A percentile compares a stretch with the other conserved stretches of the same genome.
Evolutionary conservation across 306 rosid genomes (phyloP).

Genomic region (Rosa chinensis): DNA sequence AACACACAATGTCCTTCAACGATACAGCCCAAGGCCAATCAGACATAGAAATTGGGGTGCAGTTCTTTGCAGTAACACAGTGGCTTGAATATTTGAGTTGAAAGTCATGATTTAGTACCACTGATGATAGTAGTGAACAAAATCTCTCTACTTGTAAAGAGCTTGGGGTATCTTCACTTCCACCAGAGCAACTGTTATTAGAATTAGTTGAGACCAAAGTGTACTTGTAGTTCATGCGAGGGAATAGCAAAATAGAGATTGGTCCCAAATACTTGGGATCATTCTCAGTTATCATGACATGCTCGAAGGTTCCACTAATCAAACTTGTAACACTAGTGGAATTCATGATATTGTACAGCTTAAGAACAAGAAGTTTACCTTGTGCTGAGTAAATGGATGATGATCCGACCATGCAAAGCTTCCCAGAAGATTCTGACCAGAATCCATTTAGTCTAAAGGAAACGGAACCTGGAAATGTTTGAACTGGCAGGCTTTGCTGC

Average conservation of each 20-base stretch:
- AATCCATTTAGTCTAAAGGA: slow-evolving; percentile 44
- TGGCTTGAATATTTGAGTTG: slow-evolving; percentile 39
- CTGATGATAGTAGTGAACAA: slow-evolving; percentile 22
- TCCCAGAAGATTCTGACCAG: slow-evolving; percentile 47
- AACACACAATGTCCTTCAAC: slow-evolving; percentile 34
- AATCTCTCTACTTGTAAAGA: slow-evolving; percentile 13
- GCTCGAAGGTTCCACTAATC: slow-evolving; percentile 50
- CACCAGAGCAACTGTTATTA: slow-evolving; percentile 2
- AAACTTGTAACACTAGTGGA: slow-evolving; percentile 35
- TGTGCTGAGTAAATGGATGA: slow-evolving; percentile 5
- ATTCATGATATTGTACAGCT: slow-evolving; percentile 34
- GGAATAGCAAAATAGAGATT: slow-evolving; percentile 42
- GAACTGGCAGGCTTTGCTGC: neutral
- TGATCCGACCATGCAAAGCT: slow-evolving; percentile 39
- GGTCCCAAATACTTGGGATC: slow-evolving; percentile 30
- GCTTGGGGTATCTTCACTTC: slow-evolving; percentile 13
- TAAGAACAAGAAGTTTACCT: slow-evolving; percentile 38
- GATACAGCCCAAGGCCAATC: slow-evolving; percentile 36
- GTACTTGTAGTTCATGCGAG: slow-evolving; percentile 33
- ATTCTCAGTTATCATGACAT: slow-evolving; percentile 30
- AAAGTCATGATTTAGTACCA: slow-evolving; percentile 12
- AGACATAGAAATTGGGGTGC: slow-evolving; percentile 31
- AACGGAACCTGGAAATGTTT: slow-evolving; percentile 6
- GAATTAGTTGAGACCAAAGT: slow-evolving; percentile 30
- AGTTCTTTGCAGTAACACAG: slow-evolving; percentile 42